phyloP scores from a whole-genome alignment of 306 rosid species.

The Chamaecrista fasciculata region DNA sequence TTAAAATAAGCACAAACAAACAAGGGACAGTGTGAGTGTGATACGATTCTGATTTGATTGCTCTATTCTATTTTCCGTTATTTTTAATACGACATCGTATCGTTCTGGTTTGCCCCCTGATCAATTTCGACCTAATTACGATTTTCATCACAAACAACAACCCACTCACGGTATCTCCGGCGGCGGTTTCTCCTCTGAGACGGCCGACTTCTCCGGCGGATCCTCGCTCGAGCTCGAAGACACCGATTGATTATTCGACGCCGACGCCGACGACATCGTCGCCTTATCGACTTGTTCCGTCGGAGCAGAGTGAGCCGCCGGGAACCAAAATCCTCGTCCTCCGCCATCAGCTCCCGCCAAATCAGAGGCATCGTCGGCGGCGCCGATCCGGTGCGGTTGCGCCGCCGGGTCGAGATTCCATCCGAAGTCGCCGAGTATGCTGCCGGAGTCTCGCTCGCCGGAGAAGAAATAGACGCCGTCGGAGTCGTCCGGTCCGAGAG shows the following conservation, averaged over 20 bases:
- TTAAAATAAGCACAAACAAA: constrained; percentile 39
- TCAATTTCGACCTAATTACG: constrained; percentile 34
- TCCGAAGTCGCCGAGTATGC: constrained; percentile 63
- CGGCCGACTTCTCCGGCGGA: constrained; percentile 65
- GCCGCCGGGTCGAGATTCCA: constrained; percentile 57
- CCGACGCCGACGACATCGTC: background rate
- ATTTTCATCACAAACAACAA: constrained; percentile 25
- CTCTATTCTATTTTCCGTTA: constrained; percentile 24
- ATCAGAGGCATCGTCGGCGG: constrained; percentile 28
- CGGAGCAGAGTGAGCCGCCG: constrained; percentile 30
- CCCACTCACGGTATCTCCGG: constrained; percentile 84
- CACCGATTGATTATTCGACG: constrained; percentile 60
- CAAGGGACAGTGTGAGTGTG: constrained; percentile 29
- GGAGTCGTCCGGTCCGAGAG: constrained; percentile 40
- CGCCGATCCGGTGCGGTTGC: constrained; percentile 36
- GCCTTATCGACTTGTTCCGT: constrained; percentile 31
- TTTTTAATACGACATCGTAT: background rate
- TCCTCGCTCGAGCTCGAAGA: constrained; percentile 91
- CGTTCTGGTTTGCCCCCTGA: constrained; percentile 11
- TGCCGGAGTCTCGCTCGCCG: constrained; percentile 39
- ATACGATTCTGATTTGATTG: constrained; percentile 39
- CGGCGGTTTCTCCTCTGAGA: constrained; percentile 60
- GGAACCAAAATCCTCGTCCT: constrained; percentile 7
- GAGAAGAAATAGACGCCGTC: constrained; percentile 43
- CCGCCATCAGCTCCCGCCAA: constrained; percentile 30